A percentile compares a stretch with the other conserved stretches of the same genome.
phyloP scores from a whole-genome alignment of 768 basidiomycete species.

The Tulasnella sp. region DNA sequence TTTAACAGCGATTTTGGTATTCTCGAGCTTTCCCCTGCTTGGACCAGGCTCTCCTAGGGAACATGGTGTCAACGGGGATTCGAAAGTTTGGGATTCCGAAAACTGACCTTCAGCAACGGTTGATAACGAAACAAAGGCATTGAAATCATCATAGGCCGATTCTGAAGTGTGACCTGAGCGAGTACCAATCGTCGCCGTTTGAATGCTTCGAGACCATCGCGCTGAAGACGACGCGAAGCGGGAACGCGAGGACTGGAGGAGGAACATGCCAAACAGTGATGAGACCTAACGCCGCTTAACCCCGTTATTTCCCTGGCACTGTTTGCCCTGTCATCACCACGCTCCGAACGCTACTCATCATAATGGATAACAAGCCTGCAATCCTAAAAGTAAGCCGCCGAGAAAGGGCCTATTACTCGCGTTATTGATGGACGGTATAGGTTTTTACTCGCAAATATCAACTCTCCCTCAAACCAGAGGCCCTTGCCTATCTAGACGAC shows the following conservation, averaged over 20 bases:
- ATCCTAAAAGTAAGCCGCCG: conserved; percentile 4
- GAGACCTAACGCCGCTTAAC: neutral
- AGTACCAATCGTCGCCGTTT: neutral
- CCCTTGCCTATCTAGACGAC: conserved; percentile 63
- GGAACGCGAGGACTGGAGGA: neutral
- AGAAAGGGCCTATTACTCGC: neutral
- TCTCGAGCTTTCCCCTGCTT: neutral
- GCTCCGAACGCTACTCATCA: neutral
- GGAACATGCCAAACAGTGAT: neutral
- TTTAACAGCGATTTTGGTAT: conserved; percentile 59
- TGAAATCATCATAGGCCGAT: neutral
- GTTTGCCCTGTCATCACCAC: neutral
- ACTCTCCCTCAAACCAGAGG: conserved; percentile 78
- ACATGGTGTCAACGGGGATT: neutral
- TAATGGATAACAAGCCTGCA: conserved; percentile 18
- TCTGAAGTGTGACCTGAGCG: neutral
- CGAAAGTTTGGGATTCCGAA: neutral
- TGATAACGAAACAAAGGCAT: neutral
- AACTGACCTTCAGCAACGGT: neutral
- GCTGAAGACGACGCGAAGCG: neutral
- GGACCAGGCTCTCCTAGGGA: neutral
- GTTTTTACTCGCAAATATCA: conserved; percentile 63
- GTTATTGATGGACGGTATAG: neutral
- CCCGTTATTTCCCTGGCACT: neutral
- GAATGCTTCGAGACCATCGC: neutral